Evolutionary conservation across 2,329 filamentous ascomycete species (phyloP), one percentile per base, ranked within the genome.

Genomic region (Penicillium rolfsii): DNA sequence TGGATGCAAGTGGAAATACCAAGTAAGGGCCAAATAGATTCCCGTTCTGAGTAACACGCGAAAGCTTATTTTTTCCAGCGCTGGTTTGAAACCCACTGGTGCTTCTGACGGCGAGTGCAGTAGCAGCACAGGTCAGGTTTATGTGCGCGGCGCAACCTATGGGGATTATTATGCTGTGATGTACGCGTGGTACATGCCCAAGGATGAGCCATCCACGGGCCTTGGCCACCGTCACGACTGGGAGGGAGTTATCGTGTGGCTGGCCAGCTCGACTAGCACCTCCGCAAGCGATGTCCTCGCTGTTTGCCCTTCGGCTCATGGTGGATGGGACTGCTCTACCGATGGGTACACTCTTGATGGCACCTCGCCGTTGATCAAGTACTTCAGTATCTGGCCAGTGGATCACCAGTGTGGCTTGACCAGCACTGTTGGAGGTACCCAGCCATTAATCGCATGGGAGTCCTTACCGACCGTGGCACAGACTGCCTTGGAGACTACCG

Each of bases 1-100:
- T 89, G 1, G 83, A 89, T 63, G 79, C 79, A 0, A 72, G 76
- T 0, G 87, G 86, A 2, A 80, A 88, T 65, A 87, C 83, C 16
- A 78, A 81, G 85, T 87, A 71, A 61, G 77, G 66, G 2, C n/a
- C 11, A 26, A 22, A 22, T 5, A 1, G 8, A 28, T 11, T 19
- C 11, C 12, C 1, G 2, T 41, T 22, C 19, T 12, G 14, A 16
- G 5, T 2, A 28, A 19, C 6, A 2, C 2, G 33, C 3, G 2
- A 53, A 38, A 38, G 40, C 24, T 61, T 61, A 19, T 59, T 19
- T 3, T 19, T 6, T 4, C 4, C 55, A 83, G 81, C 52, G 81
- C 75, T 46, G 81, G 82, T 12, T 76, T 83, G 36, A 57, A 72
- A 0, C 69, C 78, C 0, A 74, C 74, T 0, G 83, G 83, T 19